Conservation (phyloP, 2,329 filamentous ascomycete genomes). For the Thyridium curvatum region DNA sequence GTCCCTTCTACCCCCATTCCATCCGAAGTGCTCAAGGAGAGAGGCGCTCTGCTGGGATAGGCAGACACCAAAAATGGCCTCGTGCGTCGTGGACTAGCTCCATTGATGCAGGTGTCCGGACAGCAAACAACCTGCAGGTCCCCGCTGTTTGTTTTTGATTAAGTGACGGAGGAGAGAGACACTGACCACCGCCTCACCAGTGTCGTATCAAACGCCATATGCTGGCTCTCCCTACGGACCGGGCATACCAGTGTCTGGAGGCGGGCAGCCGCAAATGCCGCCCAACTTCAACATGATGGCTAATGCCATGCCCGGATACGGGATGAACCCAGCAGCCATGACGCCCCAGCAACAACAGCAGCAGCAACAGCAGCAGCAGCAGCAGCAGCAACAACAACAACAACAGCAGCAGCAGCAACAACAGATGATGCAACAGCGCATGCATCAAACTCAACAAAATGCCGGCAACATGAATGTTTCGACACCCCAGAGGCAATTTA, state of each 20-base stretch:
- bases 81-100: no score
- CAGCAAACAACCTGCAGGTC: no score
- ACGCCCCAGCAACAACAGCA: slow-evolving; percentile 37
- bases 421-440: slow-evolving; percentile 36
- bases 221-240: slow-evolving; percentile 50
- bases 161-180: neutral
- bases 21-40: no score
- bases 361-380: no score
- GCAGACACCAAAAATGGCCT: no score
- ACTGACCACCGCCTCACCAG: slow-evolving; percentile 22
- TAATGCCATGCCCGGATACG: slow-evolving; percentile 46
- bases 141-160: no score
- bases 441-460: slow-evolving; percentile 29
- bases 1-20: no score
- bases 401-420: slow-evolving; percentile 15
- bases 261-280: slow-evolving; percentile 39
- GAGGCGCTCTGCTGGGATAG: no score
- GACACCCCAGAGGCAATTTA: slow-evolving; percentile 29
- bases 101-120: no score
- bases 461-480: slow-evolving; percentile 23
- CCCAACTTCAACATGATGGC: slow-evolving; percentile 50
- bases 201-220: slow-evolving; percentile 54
- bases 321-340: slow-evolving; percentile 47
- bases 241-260: slow-evolving; percentile 41
- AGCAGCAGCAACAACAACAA: slow-evolving; percentile 9